These are phyloP conservation scores for Rhododendron williamsianum DNA, from an alignment of 148 eudicot species.

Conservation along the genomic window DNA sequence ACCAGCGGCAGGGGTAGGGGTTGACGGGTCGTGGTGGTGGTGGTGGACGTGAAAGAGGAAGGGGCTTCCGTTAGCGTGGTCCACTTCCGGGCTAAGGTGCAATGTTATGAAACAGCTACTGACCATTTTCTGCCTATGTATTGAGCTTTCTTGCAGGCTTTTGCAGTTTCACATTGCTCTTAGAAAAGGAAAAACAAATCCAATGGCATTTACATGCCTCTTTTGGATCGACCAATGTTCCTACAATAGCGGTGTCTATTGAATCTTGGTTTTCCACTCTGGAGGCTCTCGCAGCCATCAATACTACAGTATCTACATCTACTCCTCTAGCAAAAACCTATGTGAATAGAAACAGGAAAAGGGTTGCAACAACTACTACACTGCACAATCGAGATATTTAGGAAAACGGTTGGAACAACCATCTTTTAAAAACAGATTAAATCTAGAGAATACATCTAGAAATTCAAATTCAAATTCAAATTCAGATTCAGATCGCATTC, in stretches of 20 bases:
- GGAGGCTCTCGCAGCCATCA: constrained; percentile 57
- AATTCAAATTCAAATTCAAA: too few species aligned
- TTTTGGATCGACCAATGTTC: constrained; percentile 68
- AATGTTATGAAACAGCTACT: not conserved
- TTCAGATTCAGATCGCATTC: too few species aligned
- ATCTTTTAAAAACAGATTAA: too few species aligned
- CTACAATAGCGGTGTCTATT: constrained; percentile 70
- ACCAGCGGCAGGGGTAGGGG: constrained; percentile 33
- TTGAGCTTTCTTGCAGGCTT: constrained; percentile 4
- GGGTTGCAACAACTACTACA: not conserved
- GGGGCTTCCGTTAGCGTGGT: constrained; percentile 22
- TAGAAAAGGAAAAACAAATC: not conserved
- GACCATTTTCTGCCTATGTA: not conserved
- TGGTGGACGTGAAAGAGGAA: constrained; percentile 73
- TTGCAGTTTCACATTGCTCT: not conserved
- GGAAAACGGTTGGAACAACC: too few species aligned
- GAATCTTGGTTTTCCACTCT: constrained; percentile 77
- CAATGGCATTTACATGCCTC: constrained; percentile 35
- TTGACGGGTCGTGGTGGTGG: constrained; percentile 33
- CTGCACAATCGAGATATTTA: not conserved
- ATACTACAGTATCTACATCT: constrained; percentile 27
- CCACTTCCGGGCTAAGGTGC: not conserved
- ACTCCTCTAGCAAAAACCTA: constrained; percentile 56
- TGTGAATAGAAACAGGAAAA: not conserved
- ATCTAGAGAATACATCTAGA: too few species aligned